Conservation (phyloP, 495 filamentous ascomycete genomes). For the Neurospora pannonica region DNA sequence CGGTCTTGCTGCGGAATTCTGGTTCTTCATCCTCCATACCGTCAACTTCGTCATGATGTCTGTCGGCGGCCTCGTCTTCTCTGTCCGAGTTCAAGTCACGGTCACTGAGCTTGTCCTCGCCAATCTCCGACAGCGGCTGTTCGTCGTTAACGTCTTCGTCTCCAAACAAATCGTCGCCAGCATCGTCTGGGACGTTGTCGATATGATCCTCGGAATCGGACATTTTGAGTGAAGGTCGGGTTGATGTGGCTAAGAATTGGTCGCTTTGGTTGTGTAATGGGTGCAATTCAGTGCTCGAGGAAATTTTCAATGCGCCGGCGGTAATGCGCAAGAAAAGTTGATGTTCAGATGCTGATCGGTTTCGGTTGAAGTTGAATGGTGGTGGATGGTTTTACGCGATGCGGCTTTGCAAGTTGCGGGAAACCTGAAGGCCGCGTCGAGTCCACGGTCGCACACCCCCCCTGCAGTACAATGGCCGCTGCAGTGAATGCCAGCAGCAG, state of each 20-base stretch:
- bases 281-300: neutral
- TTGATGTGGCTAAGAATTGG: neutral
- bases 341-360: neutral
- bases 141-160: constrained; percentile 36
- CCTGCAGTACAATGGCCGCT: neutral
- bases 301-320: neutral
- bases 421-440: neutral
- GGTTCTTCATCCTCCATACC: constrained; percentile 28
- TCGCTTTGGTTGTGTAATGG: neutral
- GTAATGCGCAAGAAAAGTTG: neutral
- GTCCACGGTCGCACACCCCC: neutral
- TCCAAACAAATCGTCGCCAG: constrained; percentile 60
- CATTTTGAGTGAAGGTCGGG: constrained; percentile 22
- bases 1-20: constrained; percentile 40
- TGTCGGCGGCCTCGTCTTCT: constrained; percentile 40
- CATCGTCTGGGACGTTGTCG: constrained; percentile 39
- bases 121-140: constrained; percentile 14
- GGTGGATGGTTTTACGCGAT: neutral
- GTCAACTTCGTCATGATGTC: constrained; percentile 30
- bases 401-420: neutral
- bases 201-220: constrained; percentile 41
- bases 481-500: neutral
- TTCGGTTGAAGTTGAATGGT: neutral
- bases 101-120: constrained; percentile 44
- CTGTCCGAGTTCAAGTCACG: constrained; percentile 75